A percentile compares a stretch with the other conserved stretches of the same genome.
phyloP scores from a whole-genome alignment of 257 asterid genomes.

The Nicotiana paniculata region DNA sequence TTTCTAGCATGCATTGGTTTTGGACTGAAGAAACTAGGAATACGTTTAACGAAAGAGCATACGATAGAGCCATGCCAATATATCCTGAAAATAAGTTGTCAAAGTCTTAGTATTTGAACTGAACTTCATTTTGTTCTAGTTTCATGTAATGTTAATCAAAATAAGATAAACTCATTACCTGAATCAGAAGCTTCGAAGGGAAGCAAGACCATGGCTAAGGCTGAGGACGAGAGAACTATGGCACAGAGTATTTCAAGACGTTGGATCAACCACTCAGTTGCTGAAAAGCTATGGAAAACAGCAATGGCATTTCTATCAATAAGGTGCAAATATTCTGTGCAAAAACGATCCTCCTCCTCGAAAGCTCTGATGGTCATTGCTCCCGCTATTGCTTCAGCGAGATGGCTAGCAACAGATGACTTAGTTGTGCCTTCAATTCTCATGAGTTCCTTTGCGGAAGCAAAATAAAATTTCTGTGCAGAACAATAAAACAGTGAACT shows the following conservation, averaged over 20 bases:
- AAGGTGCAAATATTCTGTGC: slow-evolving; percentile 15
- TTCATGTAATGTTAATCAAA: too few relatives aligned
- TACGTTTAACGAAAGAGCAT: slow-evolving; percentile 28
- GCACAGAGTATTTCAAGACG: slow-evolving; percentile 31
- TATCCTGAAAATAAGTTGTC: slow-evolving; percentile 19
- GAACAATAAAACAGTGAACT: not conserved
- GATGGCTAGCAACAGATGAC: slow-evolving; percentile 29
- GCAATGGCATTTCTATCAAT: slow-evolving; percentile 25
- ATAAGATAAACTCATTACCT: slow-evolving; percentile 6
- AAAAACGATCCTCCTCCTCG: slow-evolving; percentile 30
- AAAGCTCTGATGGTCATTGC: slow-evolving; percentile 35
- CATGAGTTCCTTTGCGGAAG: slow-evolving; percentile 31
- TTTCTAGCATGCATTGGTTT: slow-evolving; percentile 28
- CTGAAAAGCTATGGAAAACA: slow-evolving; percentile 27
- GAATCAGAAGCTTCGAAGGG: slow-evolving; percentile 25
- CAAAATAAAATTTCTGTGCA: slow-evolving; percentile 25
- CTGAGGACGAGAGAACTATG: slow-evolving; percentile 30
- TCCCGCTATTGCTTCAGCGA: slow-evolving; percentile 35
- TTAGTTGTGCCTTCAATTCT: slow-evolving; percentile 33
- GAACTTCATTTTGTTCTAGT: not conserved
- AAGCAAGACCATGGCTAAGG: slow-evolving; percentile 22
- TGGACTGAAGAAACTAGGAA: slow-evolving; percentile 17
- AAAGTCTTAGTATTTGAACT: not conserved
- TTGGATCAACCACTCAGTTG: slow-evolving; percentile 36
- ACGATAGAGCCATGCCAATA: slow-evolving; percentile 37